Evolutionary conservation across 441 rosid genomes (phyloP).

Genomic region (Eutrema salsugineum): DNA sequence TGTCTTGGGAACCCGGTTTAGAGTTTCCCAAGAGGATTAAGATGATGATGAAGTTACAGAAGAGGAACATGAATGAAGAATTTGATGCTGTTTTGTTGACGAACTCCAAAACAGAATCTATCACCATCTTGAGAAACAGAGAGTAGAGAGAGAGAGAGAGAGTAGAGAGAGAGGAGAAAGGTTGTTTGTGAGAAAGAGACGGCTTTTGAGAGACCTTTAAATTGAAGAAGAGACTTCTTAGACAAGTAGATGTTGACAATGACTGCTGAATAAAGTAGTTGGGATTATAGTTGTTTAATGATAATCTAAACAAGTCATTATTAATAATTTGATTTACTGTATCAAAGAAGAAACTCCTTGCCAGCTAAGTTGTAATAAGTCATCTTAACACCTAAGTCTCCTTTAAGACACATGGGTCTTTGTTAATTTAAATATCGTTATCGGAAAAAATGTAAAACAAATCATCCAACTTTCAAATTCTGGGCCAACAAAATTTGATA

Average conservation of each 20-base stretch:
- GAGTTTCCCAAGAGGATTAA: constrained; percentile 44
- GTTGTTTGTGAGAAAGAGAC: constrained; percentile 1
- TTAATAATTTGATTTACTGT: neutral
- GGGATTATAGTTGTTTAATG: neutral
- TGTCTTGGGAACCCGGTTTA: constrained; percentile 22
- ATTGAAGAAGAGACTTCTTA: constrained; percentile 12
- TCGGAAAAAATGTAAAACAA: no score
- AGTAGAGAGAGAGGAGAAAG: neutral
- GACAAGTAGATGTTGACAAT: constrained; percentile 19
- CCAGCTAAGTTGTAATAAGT: constrained; percentile 22
- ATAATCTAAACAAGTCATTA: neutral
- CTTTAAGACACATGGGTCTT: neutral
- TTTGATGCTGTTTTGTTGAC: constrained; percentile 48
- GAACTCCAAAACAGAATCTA: constrained; percentile 40
- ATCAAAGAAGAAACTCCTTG: constrained; percentile 12
- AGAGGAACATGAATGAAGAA: constrained; percentile 49
- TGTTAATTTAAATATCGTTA: no score
- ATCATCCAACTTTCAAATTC: no score
- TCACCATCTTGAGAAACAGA: constrained; percentile 33
- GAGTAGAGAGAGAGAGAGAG: neutral
- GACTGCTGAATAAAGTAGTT: constrained; percentile 21
- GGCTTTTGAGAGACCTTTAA: neutral
- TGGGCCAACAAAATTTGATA: no score
- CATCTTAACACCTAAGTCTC: neutral
- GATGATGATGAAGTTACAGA: constrained; percentile 59